Evolutionary conservation across 2,329 filamentous ascomycete species (phyloP), one percentile per base, ranked within the genome.

Genomic region (Aspergillus sergii): DNA sequence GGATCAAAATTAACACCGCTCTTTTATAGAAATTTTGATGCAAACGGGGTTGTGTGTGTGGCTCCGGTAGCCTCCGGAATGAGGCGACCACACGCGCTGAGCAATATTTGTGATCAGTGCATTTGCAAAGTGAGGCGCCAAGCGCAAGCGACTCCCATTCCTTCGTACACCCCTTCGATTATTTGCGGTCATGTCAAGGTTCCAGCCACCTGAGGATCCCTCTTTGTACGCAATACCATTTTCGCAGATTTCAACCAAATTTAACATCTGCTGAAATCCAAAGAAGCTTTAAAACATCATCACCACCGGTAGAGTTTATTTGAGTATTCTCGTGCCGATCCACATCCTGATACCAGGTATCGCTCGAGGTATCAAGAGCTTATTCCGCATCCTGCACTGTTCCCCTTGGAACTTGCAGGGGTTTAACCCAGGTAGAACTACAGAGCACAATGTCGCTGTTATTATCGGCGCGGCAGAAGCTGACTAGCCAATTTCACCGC

Each of bases 111-210:
- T 59, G 64, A 59, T 54, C 59, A 55, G 60, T 61, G 60, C 60
- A 57, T 53, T 61, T 41, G 55, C 43, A 55, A 70, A 71, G 68
- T 71, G 68, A 71, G 69, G 68, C 68, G 68, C 60, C 60, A 68
- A 67, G 63, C 64, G 57, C 60, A 59, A 45, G 54, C 45, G 34
- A 28, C 57, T 30, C 57, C 16, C 43, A 50, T 48, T 58, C 41
- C 45, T 50, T 32, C 21, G 57, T 59, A 50, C 26, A 32, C 57
- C 57, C 60, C 62, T 64, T 64, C 59, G 61, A 59, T 65, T 64
- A 51, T 26, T 39, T 39, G 34, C 51, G 12, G 48, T 51, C 28
- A 34, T 9, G 32, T 26, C 32, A 55, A 23, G 19, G 51, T 55
- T 55, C 51, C 51, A 16, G 51, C 51, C 51, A 39, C 51, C 23